These are phyloP conservation scores for Starmera dryadoides DNA, from an alignment of 805 yeast genomes.

Conservation along the genomic window DNA sequence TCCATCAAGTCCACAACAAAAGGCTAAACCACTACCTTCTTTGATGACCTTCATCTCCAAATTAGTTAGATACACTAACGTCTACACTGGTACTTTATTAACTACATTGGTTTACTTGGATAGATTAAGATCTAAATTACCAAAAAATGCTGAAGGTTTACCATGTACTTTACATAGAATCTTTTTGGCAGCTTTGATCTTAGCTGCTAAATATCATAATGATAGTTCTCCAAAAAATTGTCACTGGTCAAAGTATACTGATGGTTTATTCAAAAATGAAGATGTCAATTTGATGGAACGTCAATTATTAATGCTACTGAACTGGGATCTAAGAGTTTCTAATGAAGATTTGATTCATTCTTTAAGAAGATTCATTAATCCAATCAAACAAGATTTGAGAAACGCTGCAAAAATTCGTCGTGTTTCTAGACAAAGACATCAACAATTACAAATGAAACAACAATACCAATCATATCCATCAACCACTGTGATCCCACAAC, in stretches of 20 bases:
- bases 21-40: constrained; percentile 38
- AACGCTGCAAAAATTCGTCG: constrained; percentile 19
- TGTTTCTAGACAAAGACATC: constrained; percentile 5
- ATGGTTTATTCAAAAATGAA: constrained; percentile 57
- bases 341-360: constrained; percentile 61
- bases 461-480: not conserved
- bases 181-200: constrained; percentile 64
- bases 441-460: not conserved
- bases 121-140: constrained; percentile 51
- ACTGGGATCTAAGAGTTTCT: constrained; percentile 66
- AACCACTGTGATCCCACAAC: not conserved
- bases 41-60: constrained; percentile 67
- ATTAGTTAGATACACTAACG: constrained; percentile 67
- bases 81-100: constrained; percentile 74
- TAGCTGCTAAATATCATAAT: constrained; percentile 68
- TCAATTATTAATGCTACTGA: constrained; percentile 57
- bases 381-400: constrained; percentile 50
- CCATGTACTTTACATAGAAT: constrained; percentile 79
- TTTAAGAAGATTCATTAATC: constrained; percentile 64
- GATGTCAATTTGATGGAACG: constrained; percentile 80
- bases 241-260: constrained; percentile 78
- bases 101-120: constrained; percentile 64
- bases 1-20: constrained; percentile 23
- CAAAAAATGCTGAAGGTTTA: constrained; percentile 66
- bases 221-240: constrained; percentile 72